phyloP scores from a whole-genome alignment of 805 yeast species.

The Pichia californica region DNA sequence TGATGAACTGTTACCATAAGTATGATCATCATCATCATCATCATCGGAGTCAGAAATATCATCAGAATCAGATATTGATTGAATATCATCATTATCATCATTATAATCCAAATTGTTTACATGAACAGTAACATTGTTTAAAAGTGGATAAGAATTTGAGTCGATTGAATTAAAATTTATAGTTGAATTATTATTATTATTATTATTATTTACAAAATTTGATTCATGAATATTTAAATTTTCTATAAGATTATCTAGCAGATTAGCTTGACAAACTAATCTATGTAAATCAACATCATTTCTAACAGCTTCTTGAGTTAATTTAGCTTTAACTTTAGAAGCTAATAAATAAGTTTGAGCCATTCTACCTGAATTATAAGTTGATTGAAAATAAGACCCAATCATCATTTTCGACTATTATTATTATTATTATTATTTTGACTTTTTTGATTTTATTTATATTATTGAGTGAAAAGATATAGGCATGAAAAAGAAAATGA shows the following conservation, averaged over 20 bases:
- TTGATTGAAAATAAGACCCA: not conserved
- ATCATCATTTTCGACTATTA: slow-evolving; percentile 4
- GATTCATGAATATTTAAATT: slow-evolving; percentile 30
- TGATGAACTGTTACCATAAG: not conserved
- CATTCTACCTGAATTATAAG: slow-evolving; percentile 2
- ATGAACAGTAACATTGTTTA: not conserved
- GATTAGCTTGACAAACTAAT: slow-evolving; percentile 64
- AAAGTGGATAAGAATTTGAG: slow-evolving; percentile 4
- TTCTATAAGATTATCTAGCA: slow-evolving; percentile 61
- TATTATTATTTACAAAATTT: slow-evolving; percentile 13
- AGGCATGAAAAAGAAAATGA: no score
- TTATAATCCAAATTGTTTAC: not conserved
- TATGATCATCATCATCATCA: slow-evolving; percentile 14
- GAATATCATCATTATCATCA: not conserved
- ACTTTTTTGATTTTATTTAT: not conserved
- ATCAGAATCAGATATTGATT: no score
- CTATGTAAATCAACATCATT: slow-evolving; percentile 51
- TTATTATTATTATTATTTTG: not conserved
- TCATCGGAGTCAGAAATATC: slow-evolving; percentile 5
- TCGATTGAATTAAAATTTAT: slow-evolving; percentile 16
- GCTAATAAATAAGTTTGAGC: slow-evolving; percentile 51
- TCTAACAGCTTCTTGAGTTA: slow-evolving; percentile 54
- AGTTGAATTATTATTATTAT: slow-evolving; percentile 14
- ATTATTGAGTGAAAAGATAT: not conserved
- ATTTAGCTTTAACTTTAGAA: slow-evolving; percentile 55